Percentiles rank a stretch among this genome's conserved stretches.
These are phyloP conservation scores for Erodium maritimum DNA, from an alignment of 345 rosid genomes.

Conservation along the genomic window DNA sequence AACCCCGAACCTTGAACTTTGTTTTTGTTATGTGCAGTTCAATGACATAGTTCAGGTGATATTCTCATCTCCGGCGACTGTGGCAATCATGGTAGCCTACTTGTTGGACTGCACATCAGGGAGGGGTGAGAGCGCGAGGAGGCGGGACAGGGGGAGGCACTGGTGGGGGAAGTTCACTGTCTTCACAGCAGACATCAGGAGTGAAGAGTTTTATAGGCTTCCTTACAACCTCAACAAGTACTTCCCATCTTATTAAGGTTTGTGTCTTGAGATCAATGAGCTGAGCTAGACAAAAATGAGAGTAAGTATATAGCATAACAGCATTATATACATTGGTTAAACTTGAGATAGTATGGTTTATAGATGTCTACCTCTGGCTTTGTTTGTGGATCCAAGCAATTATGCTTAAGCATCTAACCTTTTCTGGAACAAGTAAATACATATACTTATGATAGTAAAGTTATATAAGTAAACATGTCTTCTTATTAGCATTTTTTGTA, in stretches of 20 bases:
- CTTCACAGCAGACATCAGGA: conserved; percentile 43
- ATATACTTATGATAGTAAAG: too few species aligned
- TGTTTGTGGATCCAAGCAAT: too few species aligned
- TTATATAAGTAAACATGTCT: too few species aligned
- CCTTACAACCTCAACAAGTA: conserved; percentile 68
- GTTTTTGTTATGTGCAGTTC: conserved; percentile 39
- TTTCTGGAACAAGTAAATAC: too few species aligned
- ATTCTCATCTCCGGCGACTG: conserved; percentile 78
- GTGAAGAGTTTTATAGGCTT: conserved; percentile 60
- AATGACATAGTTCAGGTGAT: conserved; percentile 75
- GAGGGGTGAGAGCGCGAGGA: conserved; percentile 29
- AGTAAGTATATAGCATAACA: too few species aligned
- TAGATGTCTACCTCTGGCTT: too few species aligned
- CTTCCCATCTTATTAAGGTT: conserved; percentile 63
- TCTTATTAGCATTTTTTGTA: too few species aligned
- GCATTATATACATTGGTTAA: too few species aligned
- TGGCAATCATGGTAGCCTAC: conserved; percentile 43
- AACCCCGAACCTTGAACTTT: too few species aligned
- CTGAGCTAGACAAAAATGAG: too few species aligned
- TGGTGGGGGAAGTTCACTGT: conserved; percentile 75
- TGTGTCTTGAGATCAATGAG: not conserved
- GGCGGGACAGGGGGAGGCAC: conserved; percentile 77
- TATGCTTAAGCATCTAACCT: too few species aligned
- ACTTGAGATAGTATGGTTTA: too few species aligned
- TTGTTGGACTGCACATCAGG: conserved; percentile 58